phyloP scores from a whole-genome alignment of 257 asterid species.

The Euphrasia confusa region DNA sequence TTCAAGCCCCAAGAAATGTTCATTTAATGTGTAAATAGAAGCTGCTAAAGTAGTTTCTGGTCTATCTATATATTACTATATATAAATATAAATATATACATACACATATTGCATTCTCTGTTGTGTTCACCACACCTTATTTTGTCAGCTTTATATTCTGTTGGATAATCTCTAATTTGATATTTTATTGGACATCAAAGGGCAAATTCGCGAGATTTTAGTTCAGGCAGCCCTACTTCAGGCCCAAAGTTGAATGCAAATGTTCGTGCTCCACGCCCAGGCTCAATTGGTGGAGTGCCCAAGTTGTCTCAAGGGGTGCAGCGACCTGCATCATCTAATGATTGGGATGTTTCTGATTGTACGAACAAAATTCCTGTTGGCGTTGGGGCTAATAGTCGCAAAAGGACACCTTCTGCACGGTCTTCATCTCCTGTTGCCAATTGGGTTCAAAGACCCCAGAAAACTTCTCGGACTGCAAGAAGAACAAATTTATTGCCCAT shows the following conservation, averaged over 20 bases:
- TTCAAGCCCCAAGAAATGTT: constrained; percentile 20
- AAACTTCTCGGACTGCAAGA: constrained; percentile 75
- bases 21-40: constrained; percentile 18
- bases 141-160: constrained; percentile 16
- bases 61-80: neutral
- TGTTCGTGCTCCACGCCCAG: constrained; percentile 82
- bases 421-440: constrained; percentile 84
- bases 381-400: constrained; percentile 58
- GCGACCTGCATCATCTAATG: constrained; percentile 51
- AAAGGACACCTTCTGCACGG: constrained; percentile 65
- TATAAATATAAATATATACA: neutral
- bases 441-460: constrained; percentile 88
- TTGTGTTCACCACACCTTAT: constrained; percentile 8
- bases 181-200: constrained; percentile 34
- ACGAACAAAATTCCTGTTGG: constrained; percentile 56
- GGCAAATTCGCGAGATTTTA: constrained; percentile 64
- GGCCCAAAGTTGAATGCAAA: constrained; percentile 63
- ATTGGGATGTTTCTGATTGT: constrained; percentile 83
- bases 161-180: constrained; percentile 21
- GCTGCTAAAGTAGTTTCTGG: constrained; percentile 17
- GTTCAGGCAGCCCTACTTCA: constrained; percentile 81
- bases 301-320: constrained; percentile 64
- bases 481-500: constrained; percentile 65
- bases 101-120: neutral
- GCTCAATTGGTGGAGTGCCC: constrained; percentile 50